Percentiles rank a stretch among this genome's conserved stretches.
Evolutionary conservation across 805 yeast species (phyloP).

Genomic region (Ogataea chonburiensis): DNA sequence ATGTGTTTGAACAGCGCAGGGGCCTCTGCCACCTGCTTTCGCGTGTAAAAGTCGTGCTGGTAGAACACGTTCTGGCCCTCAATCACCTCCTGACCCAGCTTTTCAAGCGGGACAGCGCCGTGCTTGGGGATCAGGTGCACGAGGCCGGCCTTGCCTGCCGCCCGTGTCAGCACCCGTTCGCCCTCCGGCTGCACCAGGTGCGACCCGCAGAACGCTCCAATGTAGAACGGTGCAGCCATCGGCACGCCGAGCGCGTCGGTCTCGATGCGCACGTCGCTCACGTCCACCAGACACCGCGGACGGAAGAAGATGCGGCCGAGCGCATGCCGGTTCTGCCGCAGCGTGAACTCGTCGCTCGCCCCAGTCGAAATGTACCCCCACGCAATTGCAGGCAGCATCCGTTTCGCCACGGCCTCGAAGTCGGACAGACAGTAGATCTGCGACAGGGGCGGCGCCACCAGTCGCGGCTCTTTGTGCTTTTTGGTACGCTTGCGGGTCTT

Average conservation of each 20-base stretch:
- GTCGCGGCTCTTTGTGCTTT: slow-evolving; percentile 32
- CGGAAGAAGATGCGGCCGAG: slow-evolving; percentile 82
- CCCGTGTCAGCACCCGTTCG: slow-evolving; percentile 73
- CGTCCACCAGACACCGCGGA: slow-evolving; percentile 78
- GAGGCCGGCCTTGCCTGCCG: slow-evolving; percentile 60
- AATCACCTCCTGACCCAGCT: slow-evolving; percentile 59
- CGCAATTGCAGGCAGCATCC: slow-evolving; percentile 67
- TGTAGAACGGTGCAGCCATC: slow-evolving; percentile 73
- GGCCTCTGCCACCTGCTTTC: slow-evolving; percentile 60
- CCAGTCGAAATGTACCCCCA: slow-evolving; percentile 90
- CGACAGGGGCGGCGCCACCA: slow-evolving; percentile 62
- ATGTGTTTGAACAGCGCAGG: slow-evolving; percentile 19
- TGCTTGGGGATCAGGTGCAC: slow-evolving; percentile 86
- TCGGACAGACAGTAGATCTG: slow-evolving; percentile 74
- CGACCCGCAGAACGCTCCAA: slow-evolving; percentile 88
- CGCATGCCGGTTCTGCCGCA: slow-evolving; percentile 83
- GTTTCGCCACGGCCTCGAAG: slow-evolving; percentile 81
- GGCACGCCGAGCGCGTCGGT: slow-evolving; percentile 67
- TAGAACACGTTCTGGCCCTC: slow-evolving; percentile 73
- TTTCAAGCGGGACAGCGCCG: slow-evolving; percentile 79
- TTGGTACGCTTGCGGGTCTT: not conserved
- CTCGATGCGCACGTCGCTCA: slow-evolving; percentile 53
- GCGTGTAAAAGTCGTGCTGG: slow-evolving; percentile 68
- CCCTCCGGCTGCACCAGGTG: slow-evolving; percentile 85
- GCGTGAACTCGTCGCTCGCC: slow-evolving; percentile 81